Base-by-base conservation (phyloP, 225 moss, liverwort and hornwort genomes). In the Takakia lepidozioides region DNA sequence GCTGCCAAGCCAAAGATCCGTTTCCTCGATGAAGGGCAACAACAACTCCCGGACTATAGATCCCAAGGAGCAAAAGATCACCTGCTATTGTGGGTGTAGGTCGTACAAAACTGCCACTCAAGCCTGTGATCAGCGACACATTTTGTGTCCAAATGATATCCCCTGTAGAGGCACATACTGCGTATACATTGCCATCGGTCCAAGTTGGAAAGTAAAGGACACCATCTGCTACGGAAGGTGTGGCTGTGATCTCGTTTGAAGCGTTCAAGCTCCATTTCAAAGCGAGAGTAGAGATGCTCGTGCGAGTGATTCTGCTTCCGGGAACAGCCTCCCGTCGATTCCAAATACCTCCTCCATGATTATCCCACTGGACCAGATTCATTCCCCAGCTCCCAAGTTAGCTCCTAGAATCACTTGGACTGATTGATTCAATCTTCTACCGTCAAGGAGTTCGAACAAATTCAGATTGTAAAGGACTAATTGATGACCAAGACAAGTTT, bases 151-250 rank as follows among this genome's bases (percentile, higher is more conserved):
- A 60, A 8, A 50, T 21, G 10, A 51, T 50, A 8, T 4, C 8
- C 22, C 60, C 60, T 27, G 60, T 6, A 35, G 28, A 14, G 3
- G 49, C 60, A n/a, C 51, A 15, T 0, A 60, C 60, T 13, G 60
- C 60, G 24, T 60, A 60, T 19, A 60, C 40, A 21, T 60, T 51
- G 25, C 60, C 60, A 23, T 60, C 51, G 8, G 24, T 27, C 57
- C 62, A 63, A 22, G 43, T 55, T 14, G 68, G 43, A 22, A 69
- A 52, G 38, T 68, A 62, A 10, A 62, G 26, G 15, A 39, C 35
- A 25, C 57, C 57, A 16, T 63, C 62, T 24, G 56, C 62, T 14
- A 69, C 30, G 7, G 69, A 24, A 11, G 69, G 69, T 2, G 62
- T 69, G 6, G 56, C 62, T 10, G 69, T 56, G 8, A 62, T 52